Percentiles rank a stretch among this genome's conserved stretches.
phyloP scores from a whole-genome alignment of 179 eudicot genomes.

The Dionaea muscipula region DNA sequence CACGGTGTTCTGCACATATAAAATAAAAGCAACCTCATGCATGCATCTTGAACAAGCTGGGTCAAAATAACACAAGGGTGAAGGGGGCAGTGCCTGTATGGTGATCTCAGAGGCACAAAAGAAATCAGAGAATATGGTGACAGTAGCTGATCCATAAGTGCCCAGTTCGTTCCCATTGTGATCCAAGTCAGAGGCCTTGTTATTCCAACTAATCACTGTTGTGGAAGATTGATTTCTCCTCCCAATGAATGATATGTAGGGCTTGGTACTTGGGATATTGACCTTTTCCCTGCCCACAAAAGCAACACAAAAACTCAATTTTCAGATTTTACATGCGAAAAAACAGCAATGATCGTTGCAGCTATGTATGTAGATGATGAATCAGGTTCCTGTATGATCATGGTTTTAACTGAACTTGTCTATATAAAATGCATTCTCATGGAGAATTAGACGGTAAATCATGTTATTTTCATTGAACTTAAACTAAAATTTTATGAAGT shows the following conservation, averaged over 20 bases:
- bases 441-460: no score
- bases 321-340: no score
- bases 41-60: neutral
- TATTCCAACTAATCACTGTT: slow-evolving; percentile 66
- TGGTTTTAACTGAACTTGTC: no score
- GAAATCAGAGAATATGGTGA: slow-evolving; percentile 49
- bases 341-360: no score
- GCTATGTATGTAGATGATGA: no score
- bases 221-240: slow-evolving; percentile 20
- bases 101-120: slow-evolving; percentile 74
- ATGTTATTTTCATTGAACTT: no score
- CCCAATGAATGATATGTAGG: slow-evolving; percentile 74
- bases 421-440: no score
- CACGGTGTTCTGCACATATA: slow-evolving; percentile 47
- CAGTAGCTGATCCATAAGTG: slow-evolving; percentile 59
- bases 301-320: neutral
- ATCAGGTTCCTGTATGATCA: no score
- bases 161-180: slow-evolving; percentile 40
- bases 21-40: neutral
- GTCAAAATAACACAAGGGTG: neutral
- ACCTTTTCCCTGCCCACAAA: slow-evolving; percentile 59
- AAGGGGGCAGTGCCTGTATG: slow-evolving; percentile 60
- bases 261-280: slow-evolving; percentile 46
- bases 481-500: no score
- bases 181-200: slow-evolving; percentile 53